Evolutionary conservation across 345 rosid species (phyloP).

Genomic region (Dovyalis caffra): DNA sequence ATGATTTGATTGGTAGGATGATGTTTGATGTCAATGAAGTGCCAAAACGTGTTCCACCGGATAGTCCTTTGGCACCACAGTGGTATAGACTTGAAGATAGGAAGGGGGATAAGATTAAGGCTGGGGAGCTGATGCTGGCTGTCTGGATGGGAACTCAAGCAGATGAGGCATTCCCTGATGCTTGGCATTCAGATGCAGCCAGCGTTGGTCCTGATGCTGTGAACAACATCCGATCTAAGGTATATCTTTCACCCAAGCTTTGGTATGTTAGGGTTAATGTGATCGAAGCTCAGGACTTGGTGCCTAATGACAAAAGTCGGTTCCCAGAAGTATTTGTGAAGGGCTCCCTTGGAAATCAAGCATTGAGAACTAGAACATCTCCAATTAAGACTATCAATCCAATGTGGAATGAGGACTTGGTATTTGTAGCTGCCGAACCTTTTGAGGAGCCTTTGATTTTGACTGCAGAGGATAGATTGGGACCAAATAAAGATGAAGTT

Average conservation of each 20-base stretch:
- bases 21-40: conserved; percentile 29
- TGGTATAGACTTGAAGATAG: conserved; percentile 36
- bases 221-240: conserved; percentile 29
- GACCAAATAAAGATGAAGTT: conserved; percentile 24
- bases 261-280: conserved; percentile 37
- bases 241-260: conserved; percentile 32
- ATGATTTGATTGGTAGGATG: conserved; percentile 30
- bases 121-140: conserved; percentile 32
- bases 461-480: conserved; percentile 25
- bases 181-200: conserved; percentile 41
- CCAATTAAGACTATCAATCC: conserved; percentile 27
- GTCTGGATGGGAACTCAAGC: conserved; percentile 40
- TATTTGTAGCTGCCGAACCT: conserved; percentile 32
- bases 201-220: conserved; percentile 32
- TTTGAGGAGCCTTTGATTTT: conserved; percentile 36
- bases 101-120: conserved; percentile 23
- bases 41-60: conserved; percentile 35
- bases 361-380: conserved; percentile 25
- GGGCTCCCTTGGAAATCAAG: conserved; percentile 25
- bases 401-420: conserved; percentile 34
- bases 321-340: conserved; percentile 30
- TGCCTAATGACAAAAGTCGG: conserved; percentile 27
- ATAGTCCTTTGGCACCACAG: conserved; percentile 33
- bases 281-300: conserved; percentile 37
- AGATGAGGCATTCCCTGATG: conserved; percentile 31